Evolutionary conservation across 2,329 filamentous ascomycete genomes (phyloP), one percentile per base, ranked within the genome.

Genomic region (Colletotrichum sojae): DNA sequence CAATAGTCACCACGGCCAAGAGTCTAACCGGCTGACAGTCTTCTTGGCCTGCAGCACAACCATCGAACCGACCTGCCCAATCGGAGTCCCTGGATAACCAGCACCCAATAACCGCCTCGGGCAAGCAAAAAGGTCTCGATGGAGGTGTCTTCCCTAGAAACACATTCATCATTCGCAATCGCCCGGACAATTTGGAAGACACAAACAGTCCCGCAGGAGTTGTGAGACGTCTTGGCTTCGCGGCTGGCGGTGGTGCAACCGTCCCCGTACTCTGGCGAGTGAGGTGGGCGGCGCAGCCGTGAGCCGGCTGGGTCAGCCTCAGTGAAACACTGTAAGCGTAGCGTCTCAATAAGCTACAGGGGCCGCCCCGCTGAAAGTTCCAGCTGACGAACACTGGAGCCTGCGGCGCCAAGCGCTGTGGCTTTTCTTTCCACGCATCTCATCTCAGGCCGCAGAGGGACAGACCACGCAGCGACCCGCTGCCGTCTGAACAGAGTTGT

Each of bases 401-500:
- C 22, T 25, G 22, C 15, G 8, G 31, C 22, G 51, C 51, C 51
- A 43, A 51, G 51, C 31, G 27, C 43, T 40, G 45, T 48, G 40
- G 40, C 40, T 49, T 59, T 16, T n/a, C 39, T 49, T 58, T 20
- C 25, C 39, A 8, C 13, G 31, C 52, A 27, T 8, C 31, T 36
- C 31, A 36, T 36, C 31, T 10, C 31, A 36, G 39, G 27, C 27
- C 25, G 18, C 22, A 56, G 51, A 46, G 51, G 43, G 10, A 55
- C 52, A 54, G 53, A 43, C 45, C 53, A 53, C 27, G 15, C 16
- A 54, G 61, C 51, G 66, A 66, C 62, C 66, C 45, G 65, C 43
- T 57, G 48, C 39, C 54, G 61, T 66, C 55, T 52, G 66, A 69
- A 66, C 55, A 61, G 27, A 61, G 62, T 69, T 61, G 55, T 43